Evolutionary conservation across 2,329 filamentous ascomycete species (phyloP).

Genomic region (Fusarium circinatum): DNA sequence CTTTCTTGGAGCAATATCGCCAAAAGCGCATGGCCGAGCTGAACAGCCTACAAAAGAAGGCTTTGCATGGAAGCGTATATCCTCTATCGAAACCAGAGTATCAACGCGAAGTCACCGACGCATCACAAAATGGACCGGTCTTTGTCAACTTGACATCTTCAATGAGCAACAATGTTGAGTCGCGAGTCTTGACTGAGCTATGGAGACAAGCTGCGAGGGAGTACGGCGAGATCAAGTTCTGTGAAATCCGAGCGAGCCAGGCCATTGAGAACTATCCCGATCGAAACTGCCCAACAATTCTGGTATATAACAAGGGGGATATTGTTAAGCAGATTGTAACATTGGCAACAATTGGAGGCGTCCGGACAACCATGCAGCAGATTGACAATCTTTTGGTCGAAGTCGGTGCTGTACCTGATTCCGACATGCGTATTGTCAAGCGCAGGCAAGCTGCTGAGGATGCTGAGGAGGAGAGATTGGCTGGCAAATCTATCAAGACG

Average conservation of each 20-base stretch:
- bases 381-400: slow-evolving; percentile 85
- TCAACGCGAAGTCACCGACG: slow-evolving; percentile 88
- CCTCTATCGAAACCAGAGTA: slow-evolving; percentile 96
- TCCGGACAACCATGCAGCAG: slow-evolving; percentile 75
- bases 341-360: slow-evolving; percentile 79
- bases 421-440: slow-evolving; percentile 80
- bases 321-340: slow-evolving; percentile 95
- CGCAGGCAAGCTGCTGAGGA: slow-evolving; percentile 69
- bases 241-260: slow-evolving; percentile 89
- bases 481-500: slow-evolving; percentile 61
- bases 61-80: slow-evolving; percentile 89
- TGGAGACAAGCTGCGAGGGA: slow-evolving; percentile 86
- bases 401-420: slow-evolving; percentile 80
- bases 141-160: slow-evolving; percentile 86
- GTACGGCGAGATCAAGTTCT: slow-evolving; percentile 97
- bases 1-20: slow-evolving; percentile 87
- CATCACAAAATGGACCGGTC: slow-evolving; percentile 74
- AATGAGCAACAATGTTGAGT: slow-evolving; percentile 84
- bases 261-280: slow-evolving; percentile 98
- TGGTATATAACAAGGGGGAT: slow-evolving; percentile 92
- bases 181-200: slow-evolving; percentile 81
- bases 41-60: slow-evolving; percentile 76
- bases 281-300: slow-evolving; percentile 90
- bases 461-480: slow-evolving; percentile 66
- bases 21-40: slow-evolving; percentile 90